Conservation (phyloP, 768 basidiomycete species). For the Boletus eberwhitei region DNA sequence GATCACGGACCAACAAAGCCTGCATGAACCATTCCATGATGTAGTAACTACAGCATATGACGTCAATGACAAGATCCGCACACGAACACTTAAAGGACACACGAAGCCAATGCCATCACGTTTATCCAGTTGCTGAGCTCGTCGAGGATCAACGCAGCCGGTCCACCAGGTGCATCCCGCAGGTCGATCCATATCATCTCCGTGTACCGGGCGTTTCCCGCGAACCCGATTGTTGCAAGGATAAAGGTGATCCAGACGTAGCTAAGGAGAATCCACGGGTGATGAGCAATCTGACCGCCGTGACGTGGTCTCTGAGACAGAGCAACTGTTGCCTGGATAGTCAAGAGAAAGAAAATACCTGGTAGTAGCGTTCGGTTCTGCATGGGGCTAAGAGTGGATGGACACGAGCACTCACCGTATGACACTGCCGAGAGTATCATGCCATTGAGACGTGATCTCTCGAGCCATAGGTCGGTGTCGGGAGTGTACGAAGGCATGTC, state of each 20-base stretch:
- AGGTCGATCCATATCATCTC: conserved; percentile 34
- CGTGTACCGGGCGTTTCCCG: conserved; percentile 25
- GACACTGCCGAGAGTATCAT: conserved; percentile 19
- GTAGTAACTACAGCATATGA: conserved; percentile 15
- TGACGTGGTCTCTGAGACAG: conserved; percentile 3
- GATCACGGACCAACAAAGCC: conserved; percentile 14
- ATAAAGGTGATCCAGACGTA: conserved; percentile 26
- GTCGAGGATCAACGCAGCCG: conserved; percentile 11
- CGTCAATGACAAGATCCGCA: neutral
- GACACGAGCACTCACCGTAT: conserved; percentile 13
- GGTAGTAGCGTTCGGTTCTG: neutral
- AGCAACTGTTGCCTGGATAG: conserved; percentile 13
- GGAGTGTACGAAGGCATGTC: conserved; percentile 16
- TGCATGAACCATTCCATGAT: conserved; percentile 33
- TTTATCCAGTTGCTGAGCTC: conserved; percentile 20
- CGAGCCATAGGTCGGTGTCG: conserved; percentile 25
- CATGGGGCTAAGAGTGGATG: neutral
- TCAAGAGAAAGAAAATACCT: conserved; percentile 26
- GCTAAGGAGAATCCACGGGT: conserved; percentile 10
- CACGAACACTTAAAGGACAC: neutral
- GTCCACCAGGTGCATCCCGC: conserved; percentile 15
- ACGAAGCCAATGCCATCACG: conserved; percentile 17
- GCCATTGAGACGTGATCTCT: conserved; percentile 26
- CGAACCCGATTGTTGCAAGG: conserved; percentile 27
- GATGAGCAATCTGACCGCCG: neutral